Base-by-base conservation (phyloP, 2,329 filamentous ascomycete species). In the Ustilaginoidea virens region DNA sequence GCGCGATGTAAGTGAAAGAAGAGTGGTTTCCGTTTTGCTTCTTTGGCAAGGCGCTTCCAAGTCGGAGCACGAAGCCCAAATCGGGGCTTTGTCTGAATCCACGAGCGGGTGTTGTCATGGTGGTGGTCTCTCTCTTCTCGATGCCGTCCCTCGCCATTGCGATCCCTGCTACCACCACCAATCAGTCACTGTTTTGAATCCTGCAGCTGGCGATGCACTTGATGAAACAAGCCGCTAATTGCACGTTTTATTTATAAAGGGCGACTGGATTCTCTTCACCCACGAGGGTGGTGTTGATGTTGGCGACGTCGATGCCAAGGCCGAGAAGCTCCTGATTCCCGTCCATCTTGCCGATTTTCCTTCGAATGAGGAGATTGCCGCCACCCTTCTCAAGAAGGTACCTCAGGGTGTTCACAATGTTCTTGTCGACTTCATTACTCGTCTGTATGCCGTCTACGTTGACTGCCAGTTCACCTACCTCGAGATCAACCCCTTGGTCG, bases 381-480 rank as follows among this genome's bases (percentile, higher is more conserved):
- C 68, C 31, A 66, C 74, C 34, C 74, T 98, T 38, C 68, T 98
- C 53, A 86, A 77, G 61, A 90, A 98, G 60, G 85, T 98, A 26
- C 90, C 90, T 48, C 65, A 82, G 63, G 87, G 87, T 55, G 70
- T 98, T 29, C 90, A 98, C 74, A 94, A 93, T 52, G 90, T 98
- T 51, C 74, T 98, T 35, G 81, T 98, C 39, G 90, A 98, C 71
- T 98, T 98, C 72, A 98, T 98, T 66, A 83, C 83, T 50, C 78
- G 90, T 48, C 71, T 98, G 43, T 98, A 98, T 56, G 90, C 87
- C 47, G 90, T 98, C 63, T 98, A 96, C 52, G 90, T 96, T 41
- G 90, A 98, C 69, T 92, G 82, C 74, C 90, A 98, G 63, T 98
- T 98, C 74, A 96, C 90, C 51, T 98, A 98, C 68, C 83, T 98